Percentiles rank a stretch among this genome's conserved stretches.
These are phyloP conservation scores for Populus nigra DNA, from an alignment of 345 rosid species.

Conservation along the genomic window DNA sequence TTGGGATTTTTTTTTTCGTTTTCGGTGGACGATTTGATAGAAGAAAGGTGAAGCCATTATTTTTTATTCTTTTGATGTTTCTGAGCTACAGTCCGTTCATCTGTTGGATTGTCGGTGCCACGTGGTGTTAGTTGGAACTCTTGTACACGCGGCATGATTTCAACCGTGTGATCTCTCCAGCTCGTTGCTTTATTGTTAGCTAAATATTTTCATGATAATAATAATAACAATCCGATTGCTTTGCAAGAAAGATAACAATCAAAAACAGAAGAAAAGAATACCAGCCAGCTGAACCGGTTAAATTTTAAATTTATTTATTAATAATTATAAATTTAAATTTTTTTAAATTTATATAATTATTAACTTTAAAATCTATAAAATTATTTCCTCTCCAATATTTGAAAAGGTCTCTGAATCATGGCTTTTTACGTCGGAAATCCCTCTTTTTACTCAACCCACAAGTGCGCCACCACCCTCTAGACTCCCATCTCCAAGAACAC, in stretches of 20 bases:
- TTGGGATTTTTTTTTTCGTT: not conserved
- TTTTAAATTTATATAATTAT: too few species aligned
- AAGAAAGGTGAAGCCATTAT: not conserved
- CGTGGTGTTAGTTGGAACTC: not conserved
- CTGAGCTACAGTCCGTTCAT: not conserved
- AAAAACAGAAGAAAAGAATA: too few species aligned
- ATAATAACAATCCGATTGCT: not conserved
- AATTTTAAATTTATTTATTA: too few species aligned
- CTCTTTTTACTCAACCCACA: slow-evolving; percentile 79
- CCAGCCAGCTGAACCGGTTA: too few species aligned
- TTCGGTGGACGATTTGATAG: not conserved
- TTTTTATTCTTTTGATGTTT: not conserved
- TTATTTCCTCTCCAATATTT: slow-evolving; percentile 34
- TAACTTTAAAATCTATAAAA: too few species aligned
- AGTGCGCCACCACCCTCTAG: slow-evolving; percentile 91
- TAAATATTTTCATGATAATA: not conserved
- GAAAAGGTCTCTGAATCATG: slow-evolving; percentile 63
- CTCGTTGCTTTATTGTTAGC: not conserved
- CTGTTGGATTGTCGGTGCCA: not conserved
- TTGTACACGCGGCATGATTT: not conserved
- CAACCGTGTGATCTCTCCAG: not conserved
- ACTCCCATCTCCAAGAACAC: slow-evolving; percentile 95
- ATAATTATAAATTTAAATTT: too few species aligned
- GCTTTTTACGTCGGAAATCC: slow-evolving; percentile 93
- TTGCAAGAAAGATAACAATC: not conserved